Conservation (phyloP, 1,284 basidiomycete species). For the Psilocybe mexicana region DNA sequence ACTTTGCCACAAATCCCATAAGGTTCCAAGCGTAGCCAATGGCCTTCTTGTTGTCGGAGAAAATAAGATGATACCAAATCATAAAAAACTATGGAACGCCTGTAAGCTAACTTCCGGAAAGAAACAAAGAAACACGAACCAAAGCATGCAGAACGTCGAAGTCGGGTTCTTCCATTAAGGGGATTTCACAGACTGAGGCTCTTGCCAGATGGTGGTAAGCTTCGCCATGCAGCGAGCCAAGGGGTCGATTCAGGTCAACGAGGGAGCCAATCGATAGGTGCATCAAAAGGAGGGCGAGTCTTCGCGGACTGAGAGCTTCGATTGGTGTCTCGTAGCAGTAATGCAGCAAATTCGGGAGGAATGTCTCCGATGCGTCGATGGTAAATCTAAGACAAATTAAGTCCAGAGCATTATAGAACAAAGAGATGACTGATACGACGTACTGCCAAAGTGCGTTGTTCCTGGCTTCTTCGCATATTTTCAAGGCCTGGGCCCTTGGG, state of each 20-base stretch:
- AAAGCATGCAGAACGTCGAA: conserved; percentile 65
- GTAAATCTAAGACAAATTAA: conserved; percentile 49
- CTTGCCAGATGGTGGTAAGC: conserved; percentile 67
- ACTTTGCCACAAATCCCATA: conserved; percentile 60
- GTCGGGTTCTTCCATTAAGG: conserved; percentile 68
- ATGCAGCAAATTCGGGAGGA: conserved; percentile 62
- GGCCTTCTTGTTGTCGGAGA: conserved; percentile 66
- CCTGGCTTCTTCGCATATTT: conserved; percentile 59
- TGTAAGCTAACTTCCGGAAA: conserved; percentile 2
- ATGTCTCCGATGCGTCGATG: conserved; percentile 64
- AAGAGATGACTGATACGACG: conserved; percentile 28
- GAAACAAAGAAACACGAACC: conserved; percentile 38
- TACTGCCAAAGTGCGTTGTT: conserved; percentile 72
- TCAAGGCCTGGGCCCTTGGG: conserved; percentile 51
- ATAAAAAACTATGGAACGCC: conserved; percentile 56
- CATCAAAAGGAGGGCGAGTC: conserved; percentile 64
- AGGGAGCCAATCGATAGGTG: conserved; percentile 67
- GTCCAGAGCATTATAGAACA: not conserved
- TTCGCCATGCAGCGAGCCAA: conserved; percentile 58
- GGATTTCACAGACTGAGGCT: conserved; percentile 68
- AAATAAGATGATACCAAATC: conserved; percentile 70
- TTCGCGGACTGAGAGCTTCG: conserved; percentile 56
- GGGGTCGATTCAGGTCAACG: conserved; percentile 57
- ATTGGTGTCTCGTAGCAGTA: conserved; percentile 61
- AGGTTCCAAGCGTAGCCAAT: conserved; percentile 70